Evolutionary conservation across 2,329 filamentous ascomycete genomes (phyloP).

Genomic region (Sclerotinia borealis): DNA sequence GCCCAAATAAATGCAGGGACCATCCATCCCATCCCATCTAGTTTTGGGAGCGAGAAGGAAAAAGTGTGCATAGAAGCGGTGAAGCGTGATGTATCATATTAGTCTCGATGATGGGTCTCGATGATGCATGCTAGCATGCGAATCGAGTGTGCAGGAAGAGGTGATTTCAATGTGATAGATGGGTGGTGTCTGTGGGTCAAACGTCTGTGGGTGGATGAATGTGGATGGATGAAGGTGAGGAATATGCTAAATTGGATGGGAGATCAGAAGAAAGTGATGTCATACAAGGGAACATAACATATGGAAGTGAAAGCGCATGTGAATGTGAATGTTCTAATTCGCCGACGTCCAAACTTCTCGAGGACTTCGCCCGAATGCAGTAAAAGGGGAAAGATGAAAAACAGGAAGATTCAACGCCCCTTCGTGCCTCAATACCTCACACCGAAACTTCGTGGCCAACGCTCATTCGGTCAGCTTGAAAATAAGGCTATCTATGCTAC

Average conservation of each 20-base stretch:
- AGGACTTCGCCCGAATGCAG: neutral
- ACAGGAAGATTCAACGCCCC: neutral
- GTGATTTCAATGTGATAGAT: neutral
- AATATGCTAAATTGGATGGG: too few relatives aligned
- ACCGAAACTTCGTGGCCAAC: neutral
- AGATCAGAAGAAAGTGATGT: neutral
- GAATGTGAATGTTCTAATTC: neutral
- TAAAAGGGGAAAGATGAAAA: neutral
- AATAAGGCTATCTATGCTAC: neutral
- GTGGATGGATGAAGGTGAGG: neutral
- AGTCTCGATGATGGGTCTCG: neutral
- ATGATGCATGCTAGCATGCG: constrained; percentile 1
- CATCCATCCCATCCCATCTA: too few relatives aligned
- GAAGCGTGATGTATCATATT: neutral
- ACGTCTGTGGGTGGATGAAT: neutral
- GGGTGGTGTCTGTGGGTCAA: neutral
- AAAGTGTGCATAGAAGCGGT: neutral
- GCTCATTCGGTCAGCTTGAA: neutral
- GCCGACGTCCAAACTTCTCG: neutral
- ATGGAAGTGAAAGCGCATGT: neutral
- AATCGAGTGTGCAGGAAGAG: neutral
- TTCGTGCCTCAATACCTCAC: neutral
- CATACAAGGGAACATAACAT: neutral
- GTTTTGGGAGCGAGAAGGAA: neutral
- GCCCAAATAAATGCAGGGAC: constrained; percentile 6